Base-by-base conservation (phyloP, 768 basidiomycete genomes). In the Tylopilus felleus region DNA sequence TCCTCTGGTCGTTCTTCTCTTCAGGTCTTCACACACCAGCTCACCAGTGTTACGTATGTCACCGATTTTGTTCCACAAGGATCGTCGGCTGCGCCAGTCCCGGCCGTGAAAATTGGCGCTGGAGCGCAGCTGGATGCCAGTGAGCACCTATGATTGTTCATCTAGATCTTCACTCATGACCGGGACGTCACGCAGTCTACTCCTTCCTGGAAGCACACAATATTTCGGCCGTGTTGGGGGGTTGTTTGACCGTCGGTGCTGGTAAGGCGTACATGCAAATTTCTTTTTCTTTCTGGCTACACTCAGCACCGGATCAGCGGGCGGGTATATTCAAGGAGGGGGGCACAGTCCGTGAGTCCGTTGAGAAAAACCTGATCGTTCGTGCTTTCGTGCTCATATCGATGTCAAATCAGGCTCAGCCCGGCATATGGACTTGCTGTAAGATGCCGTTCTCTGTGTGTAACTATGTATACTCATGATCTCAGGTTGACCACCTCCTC, bases 261-360 rank as follows among this genome's bases (percentile, higher is more conserved):
- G 53, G 61, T 51, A 14, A 33, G 57, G 27, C 2, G 39, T 27
- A 14, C 19, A 3, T n/a, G 12, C 31, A 6, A 13, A 4, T 42
- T 25, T 8, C 31, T 8, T 2, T 8, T 13, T 33, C 8, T 9
- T 40, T 28, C 16, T 9, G 12, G 19, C n/a, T n/a, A n/a, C n/a
- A n/a, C n/a, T n/a, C n/a, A n/a, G n/a, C n/a, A n/a, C n/a, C n/a
- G 19, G 19, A 8, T 8, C 9, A 66, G 78, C 75, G 13, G 80
- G 78, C 25, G 80, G 82, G 8, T 83, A 72, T 70, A 48, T 78
- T 4, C 70, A 73, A 51, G 81, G 81, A 23, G 80, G 77, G 8
- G 80, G 81, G 4, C 76, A 79, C 47, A 71, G 76, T 41, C 57
- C 67, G 42, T 66, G 43, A 54, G 52, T 19, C 1, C 21, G 14